Evolutionary conservation across 306 rosid genomes (phyloP), one percentile per base, ranked within the genome.

Genomic region (Comarum palustre): DNA sequence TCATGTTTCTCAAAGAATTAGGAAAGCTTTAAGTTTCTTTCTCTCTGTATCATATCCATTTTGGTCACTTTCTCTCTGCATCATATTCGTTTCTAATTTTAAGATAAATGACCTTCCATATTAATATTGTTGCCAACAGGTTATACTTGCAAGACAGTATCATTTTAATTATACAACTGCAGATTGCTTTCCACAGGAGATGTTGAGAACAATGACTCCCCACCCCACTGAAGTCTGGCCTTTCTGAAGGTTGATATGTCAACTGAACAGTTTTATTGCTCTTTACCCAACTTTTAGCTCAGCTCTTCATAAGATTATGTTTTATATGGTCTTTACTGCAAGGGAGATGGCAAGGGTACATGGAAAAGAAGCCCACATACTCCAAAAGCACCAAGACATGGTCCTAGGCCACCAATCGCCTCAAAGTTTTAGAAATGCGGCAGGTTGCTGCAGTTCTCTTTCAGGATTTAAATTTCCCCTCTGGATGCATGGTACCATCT

Each of bases 391-490:
- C 99, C 97, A 13, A 84, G 95, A 69, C 99, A 91, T 10, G 97
- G 91, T 12, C 97, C 93, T 9, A 84, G 97, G 20, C 96, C 96
- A 43, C 97, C 92, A 41, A 97, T 80, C 97, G 97, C 43, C 91
- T 91, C 36, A 89, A 88, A 84, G 75, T 86, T 58, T 86, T 96
- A 2, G 99, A 94, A 82, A 77, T 91, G 89, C 82, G 96, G 61
- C 97, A 91, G 77, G 93, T 94, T 79, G 89, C 99, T 16, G 95
- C 97, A 60, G 99, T 87, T 80, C 97, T 94, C 45, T 94, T 94
- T 79, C 93, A 85, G 48, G 98, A 94, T 59, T 75, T 95, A 47
- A 79, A 90, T 42, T 84, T 88, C 38, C 89, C 95, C 69, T 52
- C 99, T 4, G 88, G 84, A 32, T 88, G 96, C 82, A 76, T 87